Percentiles rank a stretch among this genome's conserved stretches.
Conservation (phyloP, 2,329 filamentous ascomycete species). For the Ophiostoma ulmi region DNA sequence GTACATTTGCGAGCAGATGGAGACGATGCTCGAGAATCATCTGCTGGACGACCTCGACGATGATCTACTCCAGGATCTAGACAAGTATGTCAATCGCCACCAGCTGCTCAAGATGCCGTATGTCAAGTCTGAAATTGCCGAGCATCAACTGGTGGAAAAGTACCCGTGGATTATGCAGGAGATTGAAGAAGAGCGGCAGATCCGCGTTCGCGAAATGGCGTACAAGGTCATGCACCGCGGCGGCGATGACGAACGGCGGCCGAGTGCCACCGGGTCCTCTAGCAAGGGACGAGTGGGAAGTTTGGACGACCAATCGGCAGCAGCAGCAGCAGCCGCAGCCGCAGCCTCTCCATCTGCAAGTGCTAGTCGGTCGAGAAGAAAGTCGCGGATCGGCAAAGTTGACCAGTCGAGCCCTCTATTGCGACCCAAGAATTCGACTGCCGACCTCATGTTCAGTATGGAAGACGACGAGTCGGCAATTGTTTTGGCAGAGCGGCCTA, state of each 20-base stretch:
- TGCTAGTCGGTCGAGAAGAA: slow-evolving; percentile 44
- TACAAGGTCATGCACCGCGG: slow-evolving; percentile 59
- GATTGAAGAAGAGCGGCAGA: slow-evolving; percentile 63
- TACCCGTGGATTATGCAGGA: slow-evolving; percentile 59
- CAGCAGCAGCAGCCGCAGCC: neutral
- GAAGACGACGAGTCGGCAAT: slow-evolving; percentile 62
- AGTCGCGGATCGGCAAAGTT: slow-evolving; percentile 45
- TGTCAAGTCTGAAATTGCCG: slow-evolving; percentile 67
- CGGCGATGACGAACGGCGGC: slow-evolving; percentile 42
- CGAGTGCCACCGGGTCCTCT: slow-evolving; percentile 38
- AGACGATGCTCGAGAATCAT: slow-evolving; percentile 86
- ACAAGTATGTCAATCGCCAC: slow-evolving; percentile 73
- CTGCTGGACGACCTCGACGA: slow-evolving; percentile 80
- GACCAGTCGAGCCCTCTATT: slow-evolving; percentile 59
- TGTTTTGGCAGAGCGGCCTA: slow-evolving; percentile 19
- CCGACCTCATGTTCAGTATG: slow-evolving; percentile 90
- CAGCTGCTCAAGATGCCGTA: slow-evolving; percentile 74
- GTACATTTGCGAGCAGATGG: slow-evolving; percentile 86
- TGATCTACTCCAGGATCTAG: slow-evolving; percentile 74
- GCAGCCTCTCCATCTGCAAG: slow-evolving; percentile 36
- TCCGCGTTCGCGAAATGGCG: slow-evolving; percentile 70
- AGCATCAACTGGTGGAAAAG: slow-evolving; percentile 59
- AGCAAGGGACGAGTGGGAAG: slow-evolving; percentile 56
- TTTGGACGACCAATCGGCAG: slow-evolving; percentile 52
- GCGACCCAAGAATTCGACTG: slow-evolving; percentile 61